Evolutionary conservation across 441 rosid species (phyloP), one percentile per base, ranked within the genome.

Genomic region (Euphorbia schlechtendalii): DNA sequence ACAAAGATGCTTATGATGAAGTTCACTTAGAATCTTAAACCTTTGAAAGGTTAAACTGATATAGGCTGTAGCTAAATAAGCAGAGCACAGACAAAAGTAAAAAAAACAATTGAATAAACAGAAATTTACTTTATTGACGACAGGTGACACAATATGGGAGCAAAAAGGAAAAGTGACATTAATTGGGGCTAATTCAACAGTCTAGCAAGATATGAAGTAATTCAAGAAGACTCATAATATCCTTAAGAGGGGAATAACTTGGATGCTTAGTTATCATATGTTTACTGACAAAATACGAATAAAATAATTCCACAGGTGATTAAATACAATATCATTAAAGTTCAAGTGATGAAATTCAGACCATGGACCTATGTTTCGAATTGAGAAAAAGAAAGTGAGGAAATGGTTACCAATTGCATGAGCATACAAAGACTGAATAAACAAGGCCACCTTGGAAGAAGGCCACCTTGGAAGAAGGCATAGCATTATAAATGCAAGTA

Each of bases 381-480:
- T 32, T 6, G 6, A 3, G 6, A 32, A 32, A 32, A 32, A 32
- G 34, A 32, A 32, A 32, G 6, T 32, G 34, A 32, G 34, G 10
- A 17, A 17, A 30, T 53, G 58, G 73, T 60, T 79, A 86, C 96
- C 81, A 18, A 86, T 82, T 20, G 85, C 53, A 63, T 86, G 91
- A 67, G 89, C 82, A 75, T 84, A 89, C 52, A 92, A 63, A 32
- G 98, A 84, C 64, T 89, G 98, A 83, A 85, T 84, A 69, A 83
- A 83, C 68, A 84, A 83, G 38, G 88, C 76, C 75, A 82, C 69
- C 48, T 82, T 81, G 54, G 64, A 46, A 15, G 78, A 74, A 66
- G 88, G 96, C n/a, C n/a, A n/a, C n/a, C n/a, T n/a, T n/a, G n/a
- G n/a, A n/a, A n/a, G n/a, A n/a, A n/a, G n/a, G n/a, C 38, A 73